Conservation (phyloP, 1,284 basidiomycete species). For the Tetrapyrgos nigripes region DNA sequence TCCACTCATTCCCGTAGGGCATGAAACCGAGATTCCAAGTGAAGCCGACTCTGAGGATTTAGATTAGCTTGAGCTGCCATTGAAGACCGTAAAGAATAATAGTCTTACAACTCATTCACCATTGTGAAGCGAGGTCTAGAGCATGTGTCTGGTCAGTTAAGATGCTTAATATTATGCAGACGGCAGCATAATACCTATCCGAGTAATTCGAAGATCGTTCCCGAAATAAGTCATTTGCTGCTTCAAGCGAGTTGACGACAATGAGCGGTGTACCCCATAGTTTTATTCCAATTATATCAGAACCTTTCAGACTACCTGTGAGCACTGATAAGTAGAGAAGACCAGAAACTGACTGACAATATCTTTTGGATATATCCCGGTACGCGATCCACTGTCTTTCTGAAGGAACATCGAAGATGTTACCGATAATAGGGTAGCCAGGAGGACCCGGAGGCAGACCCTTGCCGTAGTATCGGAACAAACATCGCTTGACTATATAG, state of each 20-base stretch:
- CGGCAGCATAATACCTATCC: conserved; percentile 27
- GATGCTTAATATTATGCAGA: background rate
- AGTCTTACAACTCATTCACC: conserved; percentile 14
- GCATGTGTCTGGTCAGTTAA: background rate
- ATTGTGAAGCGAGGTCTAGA: conserved; percentile 12
- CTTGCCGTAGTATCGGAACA: no score
- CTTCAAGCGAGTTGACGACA: conserved; percentile 41
- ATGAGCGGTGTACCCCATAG: conserved; percentile 11
- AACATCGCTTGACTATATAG: no score
- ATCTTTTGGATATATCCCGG: conserved; percentile 10
- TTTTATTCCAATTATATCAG: conserved; percentile 11
- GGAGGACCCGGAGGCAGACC: conserved; percentile 21
- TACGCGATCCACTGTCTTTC: conserved; percentile 23
- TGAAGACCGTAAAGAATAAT: background rate
- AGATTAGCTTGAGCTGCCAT: background rate
- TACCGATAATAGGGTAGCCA: conserved; percentile 26
- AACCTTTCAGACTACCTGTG: conserved; percentile 2
- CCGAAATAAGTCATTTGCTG: conserved; percentile 42
- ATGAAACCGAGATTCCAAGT: conserved; percentile 43
- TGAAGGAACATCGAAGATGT: conserved; percentile 25
- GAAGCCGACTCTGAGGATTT: conserved; percentile 41
- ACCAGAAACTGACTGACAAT: background rate
- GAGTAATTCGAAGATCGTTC: conserved; percentile 42
- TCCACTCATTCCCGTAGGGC: conserved; percentile 34
- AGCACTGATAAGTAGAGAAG: no score